Evolutionary conservation across 139 green algal species (phyloP).

Genomic region (Chlamydomonas schloesseri): DNA sequence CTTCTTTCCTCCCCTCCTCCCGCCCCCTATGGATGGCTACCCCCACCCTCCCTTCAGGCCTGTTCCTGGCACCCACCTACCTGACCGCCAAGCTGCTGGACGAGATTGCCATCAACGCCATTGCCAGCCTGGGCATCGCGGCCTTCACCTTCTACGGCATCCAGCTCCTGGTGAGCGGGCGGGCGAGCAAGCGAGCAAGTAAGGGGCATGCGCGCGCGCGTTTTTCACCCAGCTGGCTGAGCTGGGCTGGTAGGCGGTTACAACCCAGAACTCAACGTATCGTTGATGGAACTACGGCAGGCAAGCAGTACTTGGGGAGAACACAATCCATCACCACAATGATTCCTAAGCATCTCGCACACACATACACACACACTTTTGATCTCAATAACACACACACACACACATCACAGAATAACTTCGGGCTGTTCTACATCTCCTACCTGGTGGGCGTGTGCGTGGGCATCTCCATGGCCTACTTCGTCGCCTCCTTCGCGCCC

Average conservation of each 20-base stretch:
- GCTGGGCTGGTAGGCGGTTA: no score
- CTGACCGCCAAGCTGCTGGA: slow-evolving; percentile 13
- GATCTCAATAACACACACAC: background rate
- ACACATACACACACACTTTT: no score
- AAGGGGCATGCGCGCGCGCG: no score
- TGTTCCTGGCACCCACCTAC: background rate
- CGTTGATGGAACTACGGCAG: no score
- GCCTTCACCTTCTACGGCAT: slow-evolving; percentile 52
- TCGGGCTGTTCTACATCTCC: slow-evolving; percentile 72
- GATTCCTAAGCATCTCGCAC: no score
- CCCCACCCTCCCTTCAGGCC: background rate
- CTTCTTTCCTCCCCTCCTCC: background rate
- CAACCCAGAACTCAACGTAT: no score
- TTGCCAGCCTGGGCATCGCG: slow-evolving; percentile 38
- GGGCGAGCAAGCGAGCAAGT: no score
- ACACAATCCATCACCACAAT: no score
- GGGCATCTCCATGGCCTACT: slow-evolving; percentile 76
- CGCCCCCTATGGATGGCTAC: no score
- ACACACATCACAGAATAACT: slow-evolving; percentile 29
- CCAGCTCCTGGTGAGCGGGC: slow-evolving; percentile 23
- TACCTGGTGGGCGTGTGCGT: slow-evolving; percentile 70
- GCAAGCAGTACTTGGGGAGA: no score
- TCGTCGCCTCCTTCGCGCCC: slow-evolving; percentile 70
- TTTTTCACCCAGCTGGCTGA: no score
- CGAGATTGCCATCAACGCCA: slow-evolving; percentile 51